phyloP scores from a whole-genome alignment of 2,329 filamentous ascomycete genomes.

The Tolypocladium endophyticum region DNA sequence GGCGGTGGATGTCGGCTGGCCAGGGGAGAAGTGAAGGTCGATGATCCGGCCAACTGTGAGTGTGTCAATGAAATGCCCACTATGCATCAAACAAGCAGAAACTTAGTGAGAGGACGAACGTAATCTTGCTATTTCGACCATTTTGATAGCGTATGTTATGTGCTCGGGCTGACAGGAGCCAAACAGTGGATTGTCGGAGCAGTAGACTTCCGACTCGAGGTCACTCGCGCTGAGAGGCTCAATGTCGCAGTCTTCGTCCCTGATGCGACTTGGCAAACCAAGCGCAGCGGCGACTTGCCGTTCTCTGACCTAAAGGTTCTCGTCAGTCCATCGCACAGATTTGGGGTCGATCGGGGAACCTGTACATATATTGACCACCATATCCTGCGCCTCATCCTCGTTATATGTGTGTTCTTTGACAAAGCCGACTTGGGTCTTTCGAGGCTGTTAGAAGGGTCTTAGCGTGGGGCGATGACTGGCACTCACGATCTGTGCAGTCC shows the following conservation, averaged over 20 bases:
- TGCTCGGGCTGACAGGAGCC: conserved; percentile 21
- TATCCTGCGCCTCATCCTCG: conserved; percentile 31
- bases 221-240: conserved; percentile 20
- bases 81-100: not conserved
- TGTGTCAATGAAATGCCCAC: not conserved
- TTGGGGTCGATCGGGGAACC: not conserved
- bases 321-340: not conserved
- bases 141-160: conserved; percentile 23
- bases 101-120: conserved; percentile 11
- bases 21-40: conserved; percentile 24
- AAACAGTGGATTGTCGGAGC: conserved; percentile 12
- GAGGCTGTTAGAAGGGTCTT: not conserved
- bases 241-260: conserved; percentile 28
- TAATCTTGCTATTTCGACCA: conserved; percentile 24
- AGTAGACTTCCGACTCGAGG: conserved; percentile 17
- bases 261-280: conserved; percentile 23
- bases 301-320: conserved; percentile 19
- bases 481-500: conserved; percentile 30
- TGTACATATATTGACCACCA: conserved; percentile 46
- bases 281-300: conserved; percentile 25
- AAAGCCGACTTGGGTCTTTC: conserved; percentile 14
- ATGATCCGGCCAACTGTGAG: conserved; percentile 20
- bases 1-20: conserved; percentile 15
- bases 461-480: not conserved
- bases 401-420: conserved; percentile 14